Percentiles rank a stretch among this genome's conserved stretches.
Conservation (phyloP, 805 yeast genomes). For the Limtongia smithiae region DNA sequence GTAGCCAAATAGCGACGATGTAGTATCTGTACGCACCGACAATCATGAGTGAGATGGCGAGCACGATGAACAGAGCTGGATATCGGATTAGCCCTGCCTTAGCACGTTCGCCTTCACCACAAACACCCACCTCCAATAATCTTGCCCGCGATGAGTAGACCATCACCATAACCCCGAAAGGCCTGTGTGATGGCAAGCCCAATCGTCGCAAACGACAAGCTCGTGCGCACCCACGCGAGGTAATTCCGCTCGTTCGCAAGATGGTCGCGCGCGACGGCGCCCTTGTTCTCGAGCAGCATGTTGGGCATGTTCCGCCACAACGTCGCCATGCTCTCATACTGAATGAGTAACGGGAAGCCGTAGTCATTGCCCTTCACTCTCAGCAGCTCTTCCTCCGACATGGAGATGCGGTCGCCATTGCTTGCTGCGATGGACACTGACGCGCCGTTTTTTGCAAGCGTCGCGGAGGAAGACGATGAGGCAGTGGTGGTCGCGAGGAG, state of each 20-base stretch:
- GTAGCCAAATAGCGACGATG: constrained; percentile 24
- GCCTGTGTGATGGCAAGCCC: constrained; percentile 58
- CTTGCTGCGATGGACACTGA: too few relatives aligned
- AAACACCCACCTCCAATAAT: constrained; percentile 21
- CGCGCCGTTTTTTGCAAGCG: too few relatives aligned
- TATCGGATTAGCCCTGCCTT: neutral
- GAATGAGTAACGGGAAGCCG: constrained; percentile 23
- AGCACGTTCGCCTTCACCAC: too few relatives aligned
- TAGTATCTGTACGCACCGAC: constrained; percentile 22
- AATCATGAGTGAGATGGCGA: constrained; percentile 18
- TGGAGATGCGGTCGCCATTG: neutral
- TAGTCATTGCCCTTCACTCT: constrained; percentile 17
- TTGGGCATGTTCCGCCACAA: constrained; percentile 18
- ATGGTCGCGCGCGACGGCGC: constrained; percentile 34
- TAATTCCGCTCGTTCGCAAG: constrained; percentile 61
- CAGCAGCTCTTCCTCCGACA: constrained; percentile 14
- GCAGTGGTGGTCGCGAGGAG: too few relatives aligned
- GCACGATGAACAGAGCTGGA: constrained; percentile 14
- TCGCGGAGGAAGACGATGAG: too few relatives aligned
- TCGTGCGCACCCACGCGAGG: constrained; percentile 59
- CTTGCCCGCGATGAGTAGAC: constrained; percentile 17
- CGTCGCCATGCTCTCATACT: constrained; percentile 18
- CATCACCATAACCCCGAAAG: constrained; percentile 40
- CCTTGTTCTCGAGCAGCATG: constrained; percentile 27
- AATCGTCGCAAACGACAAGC: constrained; percentile 51